Evolutionary conservation across 75 land plant genomes (phyloP), one percentile per base, ranked within the genome.

Genomic region (Gnetum montanum): DNA sequence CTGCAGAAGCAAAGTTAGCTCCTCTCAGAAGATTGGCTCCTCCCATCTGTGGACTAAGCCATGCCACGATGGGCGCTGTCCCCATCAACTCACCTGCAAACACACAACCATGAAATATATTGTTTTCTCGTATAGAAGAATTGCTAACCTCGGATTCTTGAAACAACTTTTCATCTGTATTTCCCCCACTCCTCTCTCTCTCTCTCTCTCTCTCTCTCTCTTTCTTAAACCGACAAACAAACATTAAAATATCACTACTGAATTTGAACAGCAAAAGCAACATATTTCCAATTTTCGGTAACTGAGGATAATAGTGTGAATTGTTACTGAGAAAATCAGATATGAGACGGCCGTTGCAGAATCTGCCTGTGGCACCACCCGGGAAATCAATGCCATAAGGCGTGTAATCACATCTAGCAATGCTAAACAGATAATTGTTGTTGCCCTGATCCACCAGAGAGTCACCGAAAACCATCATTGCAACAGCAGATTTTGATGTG

Each of bases 351-450:
- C 83, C 83, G 22, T 80, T 80, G 64, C 61, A 77, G 49, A 70
- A 80, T 24, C 83, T 62, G 7, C 83, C 83, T n/a, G 83, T 77
- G 34, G 74, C 57, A 2, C 83, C 81, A 15, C n/a, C 35, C 2
- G 81, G 76, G 46, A 71, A 80, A 61, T 80, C 83, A 34, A 77
- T 34, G 4, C 83, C 83, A 51, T 80, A 48, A 3, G 83, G 83
- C 8, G n/a, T 29, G 45, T 49, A 67, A 24, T 80, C 57, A 41
- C 70, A 61, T 64, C 57, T 71, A 11, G 83, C 81, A 28, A 77
- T 22, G 8, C 70, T 58, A 15, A 43, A 11, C 4, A 80, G 24
- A 38, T 71, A 49, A 41, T 80, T 68, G 56, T 80, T 80, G 58
- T 80, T 80, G 40, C 83, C 83, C 16, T 46, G 46, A 30, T 77